Evolutionary conservation across 352 stramenopile genomes (phyloP).

Genomic region (Globisporangium nunn): DNA sequence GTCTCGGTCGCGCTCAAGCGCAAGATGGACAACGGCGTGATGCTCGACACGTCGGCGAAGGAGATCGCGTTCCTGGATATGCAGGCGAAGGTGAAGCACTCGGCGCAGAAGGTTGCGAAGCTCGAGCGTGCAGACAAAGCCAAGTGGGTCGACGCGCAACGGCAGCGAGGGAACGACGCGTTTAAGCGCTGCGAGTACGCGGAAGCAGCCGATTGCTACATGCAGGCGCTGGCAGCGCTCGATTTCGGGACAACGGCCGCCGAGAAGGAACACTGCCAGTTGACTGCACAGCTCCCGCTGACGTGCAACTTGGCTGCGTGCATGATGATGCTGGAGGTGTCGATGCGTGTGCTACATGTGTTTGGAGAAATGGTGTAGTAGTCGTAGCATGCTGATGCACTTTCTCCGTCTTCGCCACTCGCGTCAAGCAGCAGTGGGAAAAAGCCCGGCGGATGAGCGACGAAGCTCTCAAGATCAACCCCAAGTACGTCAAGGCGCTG

Average conservation of each 20-base stretch:
- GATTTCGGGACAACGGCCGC: conserved; percentile 39
- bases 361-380: neutral
- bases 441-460: conserved; percentile 58
- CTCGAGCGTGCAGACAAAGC: conserved; percentile 27
- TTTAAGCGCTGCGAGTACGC: conserved; percentile 39
- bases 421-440: conserved; percentile 37
- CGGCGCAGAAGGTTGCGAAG: conserved; percentile 40
- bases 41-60: conserved; percentile 65
- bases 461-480: conserved; percentile 42
- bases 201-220: conserved; percentile 53
- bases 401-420: neutral
- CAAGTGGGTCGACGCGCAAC: conserved; percentile 39
- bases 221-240: conserved; percentile 60
- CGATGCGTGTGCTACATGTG: neutral
- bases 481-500: conserved; percentile 40
- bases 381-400: neutral
- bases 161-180: conserved; percentile 38
- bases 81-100: conserved; percentile 68
- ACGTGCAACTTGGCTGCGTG: conserved; percentile 77
- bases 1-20: conserved; percentile 59
- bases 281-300: conserved; percentile 50
- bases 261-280: conserved; percentile 37
- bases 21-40: conserved; percentile 70
- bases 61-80: conserved; percentile 76
- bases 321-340: conserved; percentile 62